Base-by-base conservation (phyloP, 306 rosid genomes). In the Fragaria ananassa region DNA sequence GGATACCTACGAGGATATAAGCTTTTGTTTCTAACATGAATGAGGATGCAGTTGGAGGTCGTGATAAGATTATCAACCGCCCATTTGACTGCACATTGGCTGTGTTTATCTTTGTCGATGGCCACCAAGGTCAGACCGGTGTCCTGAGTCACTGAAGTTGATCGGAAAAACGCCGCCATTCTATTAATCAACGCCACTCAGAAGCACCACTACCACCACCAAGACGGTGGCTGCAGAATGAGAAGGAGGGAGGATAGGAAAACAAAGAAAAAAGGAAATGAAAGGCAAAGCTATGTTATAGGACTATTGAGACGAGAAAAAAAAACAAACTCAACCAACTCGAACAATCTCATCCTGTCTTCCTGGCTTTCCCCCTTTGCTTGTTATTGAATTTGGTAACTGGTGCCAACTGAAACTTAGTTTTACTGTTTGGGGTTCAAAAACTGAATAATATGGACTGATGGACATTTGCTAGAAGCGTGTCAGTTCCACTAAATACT, bases 61-160 rank as follows among this genome's bases (percentile, higher is more conserved):
- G 46, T 57, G 25, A 92, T 27, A 23, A 90, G 85, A 58, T 89
- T 61, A 3, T 89, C 99, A 25, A 89, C 97, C 0, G 97, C 97
- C 98, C 96, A 95, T 88, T 84, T 89, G 14, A 92, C 89, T 12
- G 93, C 93, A 3, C 13, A 10, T 35, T 87, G 91, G 88, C 97
- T 83, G 44, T 81, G 88, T 75, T 86, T 87, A 35, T 92, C 89
- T n/a, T 67, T 83, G 9, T 85, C 86, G 9, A 92, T 77, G 74
- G 97, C 97, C 10, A 95, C 74, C 72, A 86, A 72, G 11, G 88
- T 87, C 69, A 83, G 1, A 27, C 56, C 56, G 23, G 27, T 29
- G 39, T 63, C 81, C 1, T 64, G 78, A 4, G 49, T 31, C 17
- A 6, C 27, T 4, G 41, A 15, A 5, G 75, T 2, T 10, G 81